Percentiles rank a stretch among this genome's conserved stretches.
phyloP scores from a whole-genome alignment of 495 filamentous ascomycete genomes.

The Sabuloglossum arenarium region DNA sequence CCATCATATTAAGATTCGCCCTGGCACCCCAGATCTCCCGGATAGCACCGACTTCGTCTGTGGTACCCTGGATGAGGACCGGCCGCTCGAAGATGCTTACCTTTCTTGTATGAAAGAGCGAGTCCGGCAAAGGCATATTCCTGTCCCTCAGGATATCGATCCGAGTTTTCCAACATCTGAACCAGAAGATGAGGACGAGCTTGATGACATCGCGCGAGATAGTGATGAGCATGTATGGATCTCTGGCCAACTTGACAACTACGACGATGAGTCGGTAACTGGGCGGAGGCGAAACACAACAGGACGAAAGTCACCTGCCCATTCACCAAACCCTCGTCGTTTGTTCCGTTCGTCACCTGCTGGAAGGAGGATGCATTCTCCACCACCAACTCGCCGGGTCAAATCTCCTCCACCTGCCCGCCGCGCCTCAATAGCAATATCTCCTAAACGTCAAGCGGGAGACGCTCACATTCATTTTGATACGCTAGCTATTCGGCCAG shows the following conservation, averaged over 20 bases:
- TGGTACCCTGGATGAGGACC: constrained; percentile 88
- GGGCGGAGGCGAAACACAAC: constrained; percentile 16
- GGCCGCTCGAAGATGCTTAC: constrained; percentile 81
- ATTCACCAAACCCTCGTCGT: constrained; percentile 36
- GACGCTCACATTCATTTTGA: neutral
- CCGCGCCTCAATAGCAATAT: neutral
- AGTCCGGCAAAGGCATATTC: constrained; percentile 53
- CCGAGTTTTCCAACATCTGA: constrained; percentile 92
- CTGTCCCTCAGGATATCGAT: constrained; percentile 86
- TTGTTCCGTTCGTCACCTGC: constrained; percentile 24
- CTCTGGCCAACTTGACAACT: constrained; percentile 35
- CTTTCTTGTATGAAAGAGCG: constrained; percentile 65
- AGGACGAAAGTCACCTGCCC: constrained; percentile 21
- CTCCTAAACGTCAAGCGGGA: neutral
- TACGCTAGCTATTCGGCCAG: neutral
- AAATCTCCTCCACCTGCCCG: constrained; percentile 33
- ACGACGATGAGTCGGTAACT: constrained; percentile 18
- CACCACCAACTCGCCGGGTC: constrained; percentile 26
- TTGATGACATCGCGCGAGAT: constrained; percentile 36
- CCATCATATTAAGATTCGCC: constrained; percentile 34
- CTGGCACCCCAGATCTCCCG: constrained; percentile 63
- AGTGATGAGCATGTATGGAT: constrained; percentile 33
- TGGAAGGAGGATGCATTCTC: constrained; percentile 20
- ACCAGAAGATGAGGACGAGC: constrained; percentile 53
- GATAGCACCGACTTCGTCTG: constrained; percentile 98